Conservation (phyloP, 2,329 filamentous ascomycete genomes). For the Cladobotryum mycophilum region DNA sequence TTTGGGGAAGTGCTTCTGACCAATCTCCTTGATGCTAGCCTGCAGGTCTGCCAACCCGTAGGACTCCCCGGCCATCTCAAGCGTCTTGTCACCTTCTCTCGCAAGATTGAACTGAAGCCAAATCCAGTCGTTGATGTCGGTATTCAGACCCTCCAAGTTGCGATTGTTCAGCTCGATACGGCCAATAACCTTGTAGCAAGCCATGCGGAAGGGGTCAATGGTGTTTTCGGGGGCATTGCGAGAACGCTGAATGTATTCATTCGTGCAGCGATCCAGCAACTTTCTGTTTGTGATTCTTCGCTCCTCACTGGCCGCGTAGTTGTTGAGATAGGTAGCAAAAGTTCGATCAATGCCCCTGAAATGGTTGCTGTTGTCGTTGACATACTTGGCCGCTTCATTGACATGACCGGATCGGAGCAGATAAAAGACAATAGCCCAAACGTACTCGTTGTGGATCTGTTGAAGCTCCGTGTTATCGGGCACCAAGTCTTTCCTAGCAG, state of each 20-base stretch:
- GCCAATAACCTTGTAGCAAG: conserved; percentile 96
- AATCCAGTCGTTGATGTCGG: conserved; percentile 63
- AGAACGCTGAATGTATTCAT: conserved; percentile 79
- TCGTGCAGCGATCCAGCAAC: conserved; percentile 79
- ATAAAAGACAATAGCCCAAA: conserved; percentile 93
- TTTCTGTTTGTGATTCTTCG: conserved; percentile 66
- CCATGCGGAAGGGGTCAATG: conserved; percentile 91
- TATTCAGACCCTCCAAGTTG: conserved; percentile 56
- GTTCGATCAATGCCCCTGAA: conserved; percentile 89
- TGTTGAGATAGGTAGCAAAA: conserved; percentile 80
- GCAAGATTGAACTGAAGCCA: conserved; percentile 68
- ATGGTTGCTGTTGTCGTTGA: conserved; percentile 68
- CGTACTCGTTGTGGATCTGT: conserved; percentile 72
- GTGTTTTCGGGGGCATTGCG: conserved; percentile 81
- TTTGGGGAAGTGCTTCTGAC: conserved; percentile 83
- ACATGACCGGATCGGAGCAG: conserved; percentile 80
- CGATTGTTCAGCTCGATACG: conserved; percentile 63
- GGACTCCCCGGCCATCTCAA: conserved; percentile 60
- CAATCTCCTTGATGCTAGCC: conserved; percentile 78
- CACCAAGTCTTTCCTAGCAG: conserved; percentile 74
- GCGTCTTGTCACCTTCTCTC: conserved; percentile 55
- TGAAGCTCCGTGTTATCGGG: conserved; percentile 77
- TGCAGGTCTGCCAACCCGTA: conserved; percentile 65
- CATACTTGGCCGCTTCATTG: conserved; percentile 78
- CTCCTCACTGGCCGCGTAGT: conserved; percentile 72